Conservation (phyloP, 345 rosid genomes). For the Melaleuca quinquenervia region DNA sequence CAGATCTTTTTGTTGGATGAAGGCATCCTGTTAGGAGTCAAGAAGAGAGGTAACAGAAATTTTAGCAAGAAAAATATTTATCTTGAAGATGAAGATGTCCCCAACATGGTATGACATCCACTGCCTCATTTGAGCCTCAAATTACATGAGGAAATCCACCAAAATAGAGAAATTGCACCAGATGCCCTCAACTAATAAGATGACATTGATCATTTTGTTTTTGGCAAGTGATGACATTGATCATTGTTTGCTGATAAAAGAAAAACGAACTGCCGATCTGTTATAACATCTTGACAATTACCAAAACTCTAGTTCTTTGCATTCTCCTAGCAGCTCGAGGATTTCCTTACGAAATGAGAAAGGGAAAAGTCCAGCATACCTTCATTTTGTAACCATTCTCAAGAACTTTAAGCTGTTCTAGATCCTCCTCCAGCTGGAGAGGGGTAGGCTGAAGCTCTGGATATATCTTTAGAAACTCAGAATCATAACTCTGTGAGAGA, state of each 20-base stretch:
- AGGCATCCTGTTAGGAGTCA: background rate
- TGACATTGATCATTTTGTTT: background rate
- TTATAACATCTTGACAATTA: background rate
- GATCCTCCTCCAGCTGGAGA: conserved; percentile 88
- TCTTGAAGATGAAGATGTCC: background rate
- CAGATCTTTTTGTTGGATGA: background rate
- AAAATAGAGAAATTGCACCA: background rate
- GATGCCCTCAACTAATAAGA: background rate
- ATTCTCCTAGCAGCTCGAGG: background rate
- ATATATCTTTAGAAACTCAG: conserved; percentile 75
- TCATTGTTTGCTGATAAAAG: background rate
- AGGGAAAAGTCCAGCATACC: conserved; percentile 19
- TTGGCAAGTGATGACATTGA: background rate
- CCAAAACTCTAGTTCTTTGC: background rate
- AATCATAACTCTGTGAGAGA: conserved; percentile 65
- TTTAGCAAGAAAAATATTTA: background rate
- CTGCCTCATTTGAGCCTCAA: background rate
- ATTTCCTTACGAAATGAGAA: background rate
- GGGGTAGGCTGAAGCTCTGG: conserved; percentile 80
- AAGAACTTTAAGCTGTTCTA: conserved; percentile 95
- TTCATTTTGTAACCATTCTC: conserved; percentile 97
- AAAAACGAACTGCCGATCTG: background rate
- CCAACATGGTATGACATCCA: background rate
- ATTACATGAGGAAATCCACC: background rate
- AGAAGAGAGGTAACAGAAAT: background rate